Evolutionary conservation across 768 basidiomycete species (phyloP).

Genomic region (Calvatia gigantea): DNA sequence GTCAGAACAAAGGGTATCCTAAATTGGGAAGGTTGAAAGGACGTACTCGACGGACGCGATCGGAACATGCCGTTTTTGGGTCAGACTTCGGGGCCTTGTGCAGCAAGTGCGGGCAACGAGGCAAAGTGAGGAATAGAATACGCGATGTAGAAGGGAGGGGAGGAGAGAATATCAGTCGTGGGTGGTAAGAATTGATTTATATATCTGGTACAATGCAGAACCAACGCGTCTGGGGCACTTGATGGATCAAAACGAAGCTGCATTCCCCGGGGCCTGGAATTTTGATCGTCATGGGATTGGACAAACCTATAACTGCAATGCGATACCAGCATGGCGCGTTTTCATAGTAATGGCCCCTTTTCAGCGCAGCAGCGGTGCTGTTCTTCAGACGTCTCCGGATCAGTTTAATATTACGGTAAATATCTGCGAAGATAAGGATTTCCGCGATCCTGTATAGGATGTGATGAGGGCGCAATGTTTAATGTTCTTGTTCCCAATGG

Average conservation of each 20-base stretch:
- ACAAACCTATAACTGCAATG: conserved; percentile 10
- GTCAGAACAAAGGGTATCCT: conserved; percentile 45
- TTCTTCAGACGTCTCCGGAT: conserved; percentile 1
- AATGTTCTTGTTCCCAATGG: conserved; percentile 2
- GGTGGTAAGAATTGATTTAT: conserved; percentile 10
- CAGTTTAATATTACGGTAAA: conserved; percentile 4
- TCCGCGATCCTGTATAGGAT: conserved; percentile 3
- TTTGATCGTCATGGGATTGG: conserved; percentile 13
- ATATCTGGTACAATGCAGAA: conserved; percentile 11
- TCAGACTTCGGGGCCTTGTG: conserved; percentile 20
- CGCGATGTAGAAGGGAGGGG: conserved; percentile 9
- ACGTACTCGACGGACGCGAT: conserved; percentile 30
- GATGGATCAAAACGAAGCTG: conserved; percentile 11
- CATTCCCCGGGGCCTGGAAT: conserved; percentile 13
- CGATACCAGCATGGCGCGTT: conserved; percentile 10
- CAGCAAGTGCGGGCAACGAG: conserved; percentile 25
- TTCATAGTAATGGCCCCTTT: conserved; percentile 1
- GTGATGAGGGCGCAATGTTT: not conserved
- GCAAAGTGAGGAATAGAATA: conserved; percentile 15
- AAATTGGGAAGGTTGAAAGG: conserved; percentile 51
- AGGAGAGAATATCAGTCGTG: conserved; percentile 14
- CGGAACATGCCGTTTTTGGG: conserved; percentile 44
- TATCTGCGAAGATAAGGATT: conserved; percentile 6
- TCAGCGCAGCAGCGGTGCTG: conserved; percentile 3
- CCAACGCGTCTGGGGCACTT: conserved; percentile 11